A percentile compares a stretch with the other conserved stretches of the same genome.
Conservation (phyloP, 768 basidiomycete genomes). For the Rhodosporidiobolus sp. region DNA sequence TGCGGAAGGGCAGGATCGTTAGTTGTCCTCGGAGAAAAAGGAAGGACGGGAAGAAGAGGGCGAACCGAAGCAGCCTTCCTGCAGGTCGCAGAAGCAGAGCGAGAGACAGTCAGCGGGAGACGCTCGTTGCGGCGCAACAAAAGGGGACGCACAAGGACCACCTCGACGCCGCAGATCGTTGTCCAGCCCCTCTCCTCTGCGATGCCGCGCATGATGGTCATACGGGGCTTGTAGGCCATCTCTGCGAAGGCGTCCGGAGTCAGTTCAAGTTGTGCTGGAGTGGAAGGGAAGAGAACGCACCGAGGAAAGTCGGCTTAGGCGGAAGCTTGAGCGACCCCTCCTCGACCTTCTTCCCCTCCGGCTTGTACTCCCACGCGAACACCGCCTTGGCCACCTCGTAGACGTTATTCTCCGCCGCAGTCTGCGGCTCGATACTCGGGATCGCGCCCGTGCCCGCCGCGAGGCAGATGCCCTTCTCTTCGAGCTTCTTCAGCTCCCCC, state of each 20-base stretch:
- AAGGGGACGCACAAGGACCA: too few relatives aligned
- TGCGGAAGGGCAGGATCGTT: not conserved
- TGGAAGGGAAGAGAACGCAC: not conserved
- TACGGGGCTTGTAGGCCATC: constrained; percentile 33
- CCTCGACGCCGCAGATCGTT: constrained; percentile 33
- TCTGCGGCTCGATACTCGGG: constrained; percentile 23
- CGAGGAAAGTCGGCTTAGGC: not conserved
- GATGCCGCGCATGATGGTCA: constrained; percentile 18
- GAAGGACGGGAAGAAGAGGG: not conserved
- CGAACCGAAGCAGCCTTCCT: constrained; percentile 1
- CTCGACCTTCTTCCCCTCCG: not conserved
- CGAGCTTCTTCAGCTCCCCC: constrained; percentile 2
- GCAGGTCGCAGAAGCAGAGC: too few relatives aligned
- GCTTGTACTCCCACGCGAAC: constrained; percentile 10
- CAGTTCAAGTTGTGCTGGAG: not conserved
- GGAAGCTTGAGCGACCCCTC: not conserved
- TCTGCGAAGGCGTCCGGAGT: not conserved
- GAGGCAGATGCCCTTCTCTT: constrained; percentile 5
- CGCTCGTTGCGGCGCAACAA: too few relatives aligned
- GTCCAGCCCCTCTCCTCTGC: constrained; percentile 13
- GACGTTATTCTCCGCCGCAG: constrained; percentile 26
- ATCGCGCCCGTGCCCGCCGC: constrained; percentile 25
- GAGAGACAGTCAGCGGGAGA: too few relatives aligned
- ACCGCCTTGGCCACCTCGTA: constrained; percentile 25
- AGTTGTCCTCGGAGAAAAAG: not conserved